phyloP scores from a whole-genome alignment of 306 rosid genomes.

The Adenanthera pavonina region DNA sequence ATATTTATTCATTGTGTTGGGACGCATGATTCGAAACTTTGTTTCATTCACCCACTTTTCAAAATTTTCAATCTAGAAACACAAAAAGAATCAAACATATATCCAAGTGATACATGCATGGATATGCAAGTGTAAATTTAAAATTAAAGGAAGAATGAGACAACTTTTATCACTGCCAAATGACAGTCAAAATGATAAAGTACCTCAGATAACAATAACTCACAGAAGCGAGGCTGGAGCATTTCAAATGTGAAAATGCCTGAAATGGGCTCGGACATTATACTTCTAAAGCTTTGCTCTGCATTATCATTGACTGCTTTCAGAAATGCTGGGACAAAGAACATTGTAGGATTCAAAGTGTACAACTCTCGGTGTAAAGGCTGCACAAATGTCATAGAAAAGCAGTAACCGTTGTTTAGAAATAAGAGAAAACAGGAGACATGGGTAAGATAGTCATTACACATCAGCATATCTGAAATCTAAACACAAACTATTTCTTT shows the following conservation, averaged over 20 bases:
- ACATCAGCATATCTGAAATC: conserved; percentile 13
- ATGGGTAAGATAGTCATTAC: conserved; percentile 17
- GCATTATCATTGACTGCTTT: conserved; percentile 75
- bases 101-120: conserved; percentile 2
- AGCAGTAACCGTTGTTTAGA: conserved; percentile 27
- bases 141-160: conserved; percentile 32
- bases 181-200: conserved; percentile 38
- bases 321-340: conserved; percentile 87
- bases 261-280: conserved; percentile 72
- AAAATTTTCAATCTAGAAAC: conserved; percentile 78
- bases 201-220: conserved; percentile 86
- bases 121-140: conserved; percentile 24
- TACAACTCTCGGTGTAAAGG: conserved; percentile 69
- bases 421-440: neutral
- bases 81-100: conserved; percentile 40
- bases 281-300: conserved; percentile 78
- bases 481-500: neutral
- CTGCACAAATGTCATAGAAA: conserved; percentile 51
- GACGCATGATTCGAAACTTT: conserved; percentile 88
- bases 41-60: conserved; percentile 86
- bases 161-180: conserved; percentile 23
- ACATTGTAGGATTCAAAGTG: conserved; percentile 61
- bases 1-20: conserved; percentile 86
- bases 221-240: conserved; percentile 79
- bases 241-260: conserved; percentile 84